Conservation (phyloP, 139 green algal genomes). For the Coelastrella sp. region DNA sequence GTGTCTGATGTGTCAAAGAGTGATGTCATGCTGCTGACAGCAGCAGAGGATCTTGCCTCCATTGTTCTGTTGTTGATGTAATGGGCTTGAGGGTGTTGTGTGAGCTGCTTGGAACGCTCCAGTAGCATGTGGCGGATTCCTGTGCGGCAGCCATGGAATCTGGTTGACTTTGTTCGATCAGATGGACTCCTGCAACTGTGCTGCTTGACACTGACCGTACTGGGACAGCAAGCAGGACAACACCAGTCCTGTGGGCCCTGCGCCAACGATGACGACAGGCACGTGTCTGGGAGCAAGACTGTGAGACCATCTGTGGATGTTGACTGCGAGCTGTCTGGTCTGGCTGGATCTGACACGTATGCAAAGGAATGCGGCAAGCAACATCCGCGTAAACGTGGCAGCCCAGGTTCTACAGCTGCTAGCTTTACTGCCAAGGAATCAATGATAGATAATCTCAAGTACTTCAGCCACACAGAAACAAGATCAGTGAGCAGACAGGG, state of each 20-base stretch:
- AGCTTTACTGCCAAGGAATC: too few species aligned
- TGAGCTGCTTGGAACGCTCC: conserved; percentile 60
- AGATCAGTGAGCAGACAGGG: too few species aligned
- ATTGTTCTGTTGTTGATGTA: conserved; percentile 97
- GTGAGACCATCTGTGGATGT: not conserved
- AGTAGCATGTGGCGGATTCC: conserved; percentile 75
- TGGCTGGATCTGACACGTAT: not conserved
- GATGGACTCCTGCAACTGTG: too few species aligned
- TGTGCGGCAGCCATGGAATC: conserved; percentile 27
- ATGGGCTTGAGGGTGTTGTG: conserved; percentile 89
- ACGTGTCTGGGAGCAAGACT: not conserved
- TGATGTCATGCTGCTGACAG: not conserved
- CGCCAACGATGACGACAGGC: conserved; percentile 82
- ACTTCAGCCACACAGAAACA: too few species aligned
- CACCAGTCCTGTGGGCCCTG: conserved; percentile 83
- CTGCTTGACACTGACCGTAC: conserved; percentile 54
- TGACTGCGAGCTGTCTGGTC: not conserved
- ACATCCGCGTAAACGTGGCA: not conserved
- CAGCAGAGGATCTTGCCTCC: conserved; percentile 70
- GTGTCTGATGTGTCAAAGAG: too few species aligned
- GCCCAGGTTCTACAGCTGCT: too few species aligned
- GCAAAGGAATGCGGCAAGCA: not conserved
- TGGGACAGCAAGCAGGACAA: conserved; percentile 74
- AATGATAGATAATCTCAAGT: too few species aligned
- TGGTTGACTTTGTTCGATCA: too few species aligned